Percentiles rank a stretch among this genome's conserved stretches.
phyloP scores from a whole-genome alignment of 805 yeast species.

The Candida odintsovae region DNA sequence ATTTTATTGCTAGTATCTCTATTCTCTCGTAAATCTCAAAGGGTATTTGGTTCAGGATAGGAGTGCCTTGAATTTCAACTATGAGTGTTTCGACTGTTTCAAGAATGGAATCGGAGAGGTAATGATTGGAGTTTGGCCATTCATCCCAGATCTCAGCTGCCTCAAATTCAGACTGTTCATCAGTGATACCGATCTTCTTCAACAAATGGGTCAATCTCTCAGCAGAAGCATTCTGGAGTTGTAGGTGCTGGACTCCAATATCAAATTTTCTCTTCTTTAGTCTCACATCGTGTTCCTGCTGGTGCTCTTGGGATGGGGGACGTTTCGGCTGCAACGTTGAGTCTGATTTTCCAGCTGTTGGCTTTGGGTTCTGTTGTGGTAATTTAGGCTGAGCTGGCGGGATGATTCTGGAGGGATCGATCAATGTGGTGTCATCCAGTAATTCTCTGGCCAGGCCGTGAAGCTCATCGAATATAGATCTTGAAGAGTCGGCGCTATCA shows the following conservation, averaged over 20 bases:
- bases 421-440: not conserved
- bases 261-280: constrained; percentile 16
- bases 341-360: not conserved
- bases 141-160: constrained; percentile 22
- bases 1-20: constrained; percentile 25
- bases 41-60: constrained; percentile 11
- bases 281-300: not conserved
- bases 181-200: constrained; percentile 16
- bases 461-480: constrained; percentile 13
- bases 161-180: constrained; percentile 23
- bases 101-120: constrained; percentile 18
- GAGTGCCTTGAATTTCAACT: constrained; percentile 12
- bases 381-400: not conserved
- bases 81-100: constrained; percentile 19
- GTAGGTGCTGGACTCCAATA: constrained; percentile 11
- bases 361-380: not conserved
- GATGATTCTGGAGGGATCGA: constrained; percentile 1
- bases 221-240: constrained; percentile 11
- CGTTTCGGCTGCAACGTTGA: not conserved
- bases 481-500: not conserved
- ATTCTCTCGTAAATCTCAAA: constrained; percentile 27
- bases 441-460: constrained; percentile 6
- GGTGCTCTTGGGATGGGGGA: not conserved
- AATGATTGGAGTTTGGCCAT: constrained; percentile 14
- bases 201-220: constrained; percentile 8